Base-by-base conservation (phyloP, 495 filamentous ascomycete genomes). In the Haplographium delicatum region DNA sequence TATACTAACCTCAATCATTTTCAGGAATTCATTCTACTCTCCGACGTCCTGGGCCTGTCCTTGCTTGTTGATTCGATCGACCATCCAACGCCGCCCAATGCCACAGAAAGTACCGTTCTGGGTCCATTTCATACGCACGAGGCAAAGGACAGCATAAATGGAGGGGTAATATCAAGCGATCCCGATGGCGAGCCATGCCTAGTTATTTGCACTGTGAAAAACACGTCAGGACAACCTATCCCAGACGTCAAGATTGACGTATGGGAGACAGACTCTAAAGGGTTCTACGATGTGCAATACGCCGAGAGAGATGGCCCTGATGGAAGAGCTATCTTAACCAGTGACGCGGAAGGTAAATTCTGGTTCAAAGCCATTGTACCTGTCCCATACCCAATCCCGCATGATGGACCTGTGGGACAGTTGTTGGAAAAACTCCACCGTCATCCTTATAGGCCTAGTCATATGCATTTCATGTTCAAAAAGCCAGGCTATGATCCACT, bases 391-490 rank as follows among this genome's bases (percentile, higher is more conserved):
- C 85, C 89, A 0, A 93, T 96, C 59, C 89, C 90, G 20, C 76
- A 89, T 57, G 89, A 96, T 67, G 91, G 91, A 33, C 91, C 91
- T 0, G 88, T 95, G 6, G 91, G 91, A 0, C 79, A 79, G 70
- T 69, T 96, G 62, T 70, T 96, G 66, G 70, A 71, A 68, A 68
- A 66, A 66, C 60, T 96, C 63, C 73, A 77, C 20, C 72, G 91
- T 24, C 91, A 95, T 70, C 80, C 83, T 51, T 95, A 80, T 70
- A 70, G 91, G 31, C 91, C 91, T 20, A 82, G 82, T 37, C 90
- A 96, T 72, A 83, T 96, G 75, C 91, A 96, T 69, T 96, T 95
- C 61, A 93, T 95, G 87, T 94, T 96, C 68, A 79, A 84, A 64
- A 94, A 90, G 69, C 74, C 27, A 66, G 89, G 83, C 0, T 95